These are phyloP conservation scores for Zymoseptoria brevis DNA, from an alignment of 2,329 filamentous ascomycete species.

Conservation along the genomic window DNA sequence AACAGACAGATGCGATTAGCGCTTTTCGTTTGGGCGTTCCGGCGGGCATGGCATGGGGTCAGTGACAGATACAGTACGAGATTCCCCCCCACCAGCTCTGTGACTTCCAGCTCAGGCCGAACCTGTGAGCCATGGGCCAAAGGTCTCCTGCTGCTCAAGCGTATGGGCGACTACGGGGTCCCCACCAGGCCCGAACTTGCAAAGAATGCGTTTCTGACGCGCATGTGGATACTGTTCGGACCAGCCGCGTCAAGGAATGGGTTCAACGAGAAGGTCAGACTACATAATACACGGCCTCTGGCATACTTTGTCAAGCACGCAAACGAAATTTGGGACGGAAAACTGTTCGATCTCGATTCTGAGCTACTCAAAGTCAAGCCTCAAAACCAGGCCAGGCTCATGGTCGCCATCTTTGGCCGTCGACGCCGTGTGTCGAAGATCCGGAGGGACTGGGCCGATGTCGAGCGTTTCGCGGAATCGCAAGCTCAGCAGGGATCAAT, in stretches of 20 bases:
- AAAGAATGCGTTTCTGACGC: constrained; percentile 18
- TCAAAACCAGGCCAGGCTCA: constrained; percentile 6
- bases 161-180: constrained; percentile 18
- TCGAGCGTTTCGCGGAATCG: constrained; percentile 13
- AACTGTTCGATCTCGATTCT: constrained; percentile 12
- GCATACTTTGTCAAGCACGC: constrained; percentile 25
- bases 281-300: constrained; percentile 19
- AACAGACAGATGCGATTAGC: constrained; percentile 21
- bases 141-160: constrained; percentile 24
- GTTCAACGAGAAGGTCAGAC: constrained; percentile 15
- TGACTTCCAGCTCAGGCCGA: neutral
- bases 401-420: constrained; percentile 19
- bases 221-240: constrained; percentile 31
- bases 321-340: constrained; percentile 22
- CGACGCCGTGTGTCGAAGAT: constrained; percentile 4
- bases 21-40: constrained; percentile 30
- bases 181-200: constrained; percentile 9
- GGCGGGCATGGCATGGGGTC: constrained; percentile 6
- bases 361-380: constrained; percentile 10
- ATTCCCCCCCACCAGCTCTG: neutral
- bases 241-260: constrained; percentile 20
- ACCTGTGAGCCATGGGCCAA: constrained; percentile 22
- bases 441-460: constrained; percentile 16
- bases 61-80: neutral
- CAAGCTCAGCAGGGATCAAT: neutral